phyloP scores from a whole-genome alignment of 139 green algal species.

The Auxenochlorella pyrenoidosa region DNA sequence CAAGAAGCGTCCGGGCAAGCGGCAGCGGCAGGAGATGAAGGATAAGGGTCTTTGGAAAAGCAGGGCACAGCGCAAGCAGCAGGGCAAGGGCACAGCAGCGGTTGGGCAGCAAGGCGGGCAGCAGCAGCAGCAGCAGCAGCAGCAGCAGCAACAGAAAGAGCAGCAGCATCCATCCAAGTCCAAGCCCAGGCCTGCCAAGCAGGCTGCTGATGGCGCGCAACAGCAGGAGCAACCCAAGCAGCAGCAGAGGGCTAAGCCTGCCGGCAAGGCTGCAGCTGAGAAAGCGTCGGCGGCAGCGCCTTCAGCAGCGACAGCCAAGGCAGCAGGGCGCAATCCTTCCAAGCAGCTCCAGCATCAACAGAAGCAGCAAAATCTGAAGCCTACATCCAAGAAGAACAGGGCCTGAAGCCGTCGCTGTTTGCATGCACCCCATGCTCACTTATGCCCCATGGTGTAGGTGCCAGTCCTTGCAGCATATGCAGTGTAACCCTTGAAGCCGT shows the following conservation, averaged over 20 bases:
- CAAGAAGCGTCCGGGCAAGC: conserved; percentile 46
- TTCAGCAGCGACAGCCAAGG: background rate
- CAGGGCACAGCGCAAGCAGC: background rate
- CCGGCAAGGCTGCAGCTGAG: background rate
- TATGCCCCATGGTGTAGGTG: no score
- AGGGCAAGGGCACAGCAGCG: background rate
- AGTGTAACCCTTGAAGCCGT: no score
- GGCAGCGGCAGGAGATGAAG: conserved; percentile 45
- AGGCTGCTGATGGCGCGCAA: background rate
- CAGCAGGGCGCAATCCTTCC: background rate
- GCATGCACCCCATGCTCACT: no score
- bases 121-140: background rate
- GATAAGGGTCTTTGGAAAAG: conserved; percentile 11
- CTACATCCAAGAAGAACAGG: background rate
- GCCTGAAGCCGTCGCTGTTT: background rate
- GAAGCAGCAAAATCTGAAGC: background rate
- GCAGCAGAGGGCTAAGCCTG: background rate
- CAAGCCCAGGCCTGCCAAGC: background rate
- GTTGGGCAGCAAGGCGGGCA: conserved; percentile 5
- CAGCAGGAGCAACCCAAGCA: background rate
- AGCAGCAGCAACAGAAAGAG: background rate
- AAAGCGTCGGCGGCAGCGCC: background rate
- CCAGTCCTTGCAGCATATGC: no score
- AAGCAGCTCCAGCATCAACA: background rate
- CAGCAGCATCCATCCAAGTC: background rate